phyloP scores from a whole-genome alignment of 768 basidiomycete species.

The Boletus patriciae region DNA sequence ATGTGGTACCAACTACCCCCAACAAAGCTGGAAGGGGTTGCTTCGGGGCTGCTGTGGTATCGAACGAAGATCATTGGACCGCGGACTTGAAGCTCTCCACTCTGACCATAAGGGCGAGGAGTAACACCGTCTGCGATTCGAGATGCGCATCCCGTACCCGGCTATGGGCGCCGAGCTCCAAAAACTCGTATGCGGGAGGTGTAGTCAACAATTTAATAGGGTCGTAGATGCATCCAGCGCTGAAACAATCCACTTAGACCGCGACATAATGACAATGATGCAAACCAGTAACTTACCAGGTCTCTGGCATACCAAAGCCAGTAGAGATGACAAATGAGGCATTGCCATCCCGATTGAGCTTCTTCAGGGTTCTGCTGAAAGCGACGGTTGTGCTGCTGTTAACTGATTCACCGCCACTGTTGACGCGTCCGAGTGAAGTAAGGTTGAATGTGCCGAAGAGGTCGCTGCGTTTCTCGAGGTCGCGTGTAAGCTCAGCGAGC shows the following conservation, averaged over 20 bases:
- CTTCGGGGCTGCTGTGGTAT: conserved; percentile 49
- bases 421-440: conserved; percentile 35
- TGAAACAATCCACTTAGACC: neutral
- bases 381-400: conserved; percentile 39
- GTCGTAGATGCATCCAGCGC: conserved; percentile 44
- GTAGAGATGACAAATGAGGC: conserved; percentile 39
- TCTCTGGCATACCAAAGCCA: conserved; percentile 41
- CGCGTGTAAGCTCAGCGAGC: conserved; percentile 39
- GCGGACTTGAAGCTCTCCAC: conserved; percentile 44
- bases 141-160: conserved; percentile 39
- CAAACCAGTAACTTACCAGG: conserved; percentile 27
- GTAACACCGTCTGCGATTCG: conserved; percentile 31
- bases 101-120: conserved; percentile 30
- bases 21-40: conserved; percentile 48
- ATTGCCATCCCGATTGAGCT: conserved; percentile 18
- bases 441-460: conserved; percentile 35
- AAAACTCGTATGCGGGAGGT: conserved; percentile 32
- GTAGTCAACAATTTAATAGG: conserved; percentile 24
- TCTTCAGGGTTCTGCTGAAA: conserved; percentile 36
- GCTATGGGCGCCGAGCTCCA: conserved; percentile 37
- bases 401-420: conserved; percentile 45
- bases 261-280: neutral
- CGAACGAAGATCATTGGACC: conserved; percentile 41
- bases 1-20: conserved; percentile 57
- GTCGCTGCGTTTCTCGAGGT: conserved; percentile 27